Evolutionary conservation across 2,329 filamentous ascomycete genomes (phyloP).

Genomic region (Nannizzia gypsea): DNA sequence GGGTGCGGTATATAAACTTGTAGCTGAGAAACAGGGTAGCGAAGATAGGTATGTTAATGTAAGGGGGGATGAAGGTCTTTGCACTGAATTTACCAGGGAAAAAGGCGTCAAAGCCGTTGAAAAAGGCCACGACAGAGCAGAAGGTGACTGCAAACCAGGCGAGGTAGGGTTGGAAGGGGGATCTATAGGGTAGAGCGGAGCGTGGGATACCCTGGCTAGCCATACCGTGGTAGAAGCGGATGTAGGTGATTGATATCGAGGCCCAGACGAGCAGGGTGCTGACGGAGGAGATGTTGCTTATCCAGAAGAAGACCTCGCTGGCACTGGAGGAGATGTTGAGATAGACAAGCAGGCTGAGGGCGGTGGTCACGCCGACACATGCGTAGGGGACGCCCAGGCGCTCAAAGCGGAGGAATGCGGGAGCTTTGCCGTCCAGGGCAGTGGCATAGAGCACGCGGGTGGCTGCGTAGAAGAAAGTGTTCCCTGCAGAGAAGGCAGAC

Average conservation of each 20-base stretch:
- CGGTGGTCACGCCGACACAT: constrained; percentile 10
- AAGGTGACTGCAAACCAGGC: constrained; percentile 49
- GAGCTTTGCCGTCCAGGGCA: constrained; percentile 30
- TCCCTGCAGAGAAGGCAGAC: constrained; percentile 34
- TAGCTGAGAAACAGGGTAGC: constrained; percentile 14
- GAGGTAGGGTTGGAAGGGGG: constrained; percentile 53
- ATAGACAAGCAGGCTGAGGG: constrained; percentile 11
- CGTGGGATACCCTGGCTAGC: constrained; percentile 54
- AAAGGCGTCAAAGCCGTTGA: constrained; percentile 47
- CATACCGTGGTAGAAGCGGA: constrained; percentile 57
- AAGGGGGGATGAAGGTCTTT: constrained; percentile 16
- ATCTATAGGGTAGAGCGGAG: constrained; percentile 53
- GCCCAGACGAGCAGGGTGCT: constrained; percentile 12
- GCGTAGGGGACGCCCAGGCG: constrained; percentile 13
- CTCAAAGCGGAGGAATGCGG: constrained; percentile 19
- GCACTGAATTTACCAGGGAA: constrained; percentile 15
- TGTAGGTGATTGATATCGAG: constrained; percentile 39
- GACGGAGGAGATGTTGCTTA: constrained; percentile 14
- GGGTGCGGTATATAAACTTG: constrained; percentile 11
- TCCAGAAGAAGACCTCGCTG: constrained; percentile 14
- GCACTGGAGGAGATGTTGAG: constrained; percentile 12
- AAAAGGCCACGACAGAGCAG: constrained; percentile 47
- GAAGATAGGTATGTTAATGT: constrained; percentile 17
- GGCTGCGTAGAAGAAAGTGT: constrained; percentile 29
- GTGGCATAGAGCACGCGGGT: constrained; percentile 30